phyloP scores from a whole-genome alignment of 306 rosid species.

The Glycyrrhiza uralensis region DNA sequence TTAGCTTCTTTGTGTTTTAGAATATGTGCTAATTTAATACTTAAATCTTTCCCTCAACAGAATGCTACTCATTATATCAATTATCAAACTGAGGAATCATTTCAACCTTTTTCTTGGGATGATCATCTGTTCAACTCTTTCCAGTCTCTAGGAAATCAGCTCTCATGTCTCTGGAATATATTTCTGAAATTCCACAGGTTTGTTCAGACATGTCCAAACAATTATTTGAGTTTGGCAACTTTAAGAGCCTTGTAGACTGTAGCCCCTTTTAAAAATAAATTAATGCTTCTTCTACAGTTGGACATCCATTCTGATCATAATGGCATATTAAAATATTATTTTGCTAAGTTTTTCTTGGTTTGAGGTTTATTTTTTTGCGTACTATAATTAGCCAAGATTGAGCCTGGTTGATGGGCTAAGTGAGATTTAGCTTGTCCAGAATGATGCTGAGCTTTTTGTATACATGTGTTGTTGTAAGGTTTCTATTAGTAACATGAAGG shows the following conservation, averaged over 20 bases:
- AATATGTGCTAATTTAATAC: background rate
- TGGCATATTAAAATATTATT: constrained; percentile 11
- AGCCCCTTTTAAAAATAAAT: background rate
- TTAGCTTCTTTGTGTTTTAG: constrained; percentile 17
- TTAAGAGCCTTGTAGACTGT: background rate
- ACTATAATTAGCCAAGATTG: background rate
- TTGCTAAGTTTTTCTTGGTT: background rate
- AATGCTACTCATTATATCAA: constrained; percentile 35
- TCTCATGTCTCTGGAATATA: constrained; percentile 69
- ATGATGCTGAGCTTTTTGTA: background rate
- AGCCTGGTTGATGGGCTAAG: background rate
- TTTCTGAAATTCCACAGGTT: constrained; percentile 92
- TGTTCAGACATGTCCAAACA: constrained; percentile 22
- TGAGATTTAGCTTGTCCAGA: constrained; percentile 8
- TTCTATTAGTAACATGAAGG: background rate
- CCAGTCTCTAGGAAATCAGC: constrained; percentile 66
- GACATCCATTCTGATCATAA: constrained; percentile 5
- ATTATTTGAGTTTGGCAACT: background rate
- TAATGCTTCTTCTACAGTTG: constrained; percentile 3
- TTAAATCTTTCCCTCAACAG: constrained; percentile 36
- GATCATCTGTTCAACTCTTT: constrained; percentile 45
- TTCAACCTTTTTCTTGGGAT: constrained; percentile 47
- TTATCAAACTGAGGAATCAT: constrained; percentile 36
- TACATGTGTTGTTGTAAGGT: background rate
- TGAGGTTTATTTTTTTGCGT: background rate